Evolutionary conservation across 805 yeast species (phyloP).

Genomic region (Yarrowia osloensis): DNA sequence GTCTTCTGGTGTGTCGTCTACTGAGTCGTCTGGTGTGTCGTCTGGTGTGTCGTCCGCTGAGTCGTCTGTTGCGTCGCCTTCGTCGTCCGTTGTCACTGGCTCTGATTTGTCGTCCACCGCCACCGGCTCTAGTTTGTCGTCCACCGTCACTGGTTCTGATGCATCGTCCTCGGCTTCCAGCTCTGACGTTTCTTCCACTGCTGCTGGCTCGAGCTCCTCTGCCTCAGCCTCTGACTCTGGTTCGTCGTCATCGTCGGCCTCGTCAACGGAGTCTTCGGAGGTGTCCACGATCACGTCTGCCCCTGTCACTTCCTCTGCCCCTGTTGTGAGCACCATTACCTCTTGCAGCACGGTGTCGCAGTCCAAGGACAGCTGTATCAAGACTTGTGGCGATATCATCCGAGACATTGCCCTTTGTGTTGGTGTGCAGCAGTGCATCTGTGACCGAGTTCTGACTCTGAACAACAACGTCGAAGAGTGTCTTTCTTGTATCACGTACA

Average conservation of each 20-base stretch:
- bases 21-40: too few species aligned
- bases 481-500: background rate
- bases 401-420: constrained; percentile 11
- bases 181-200: too few species aligned
- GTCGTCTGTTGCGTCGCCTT: too few species aligned
- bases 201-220: too few species aligned
- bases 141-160: too few species aligned
- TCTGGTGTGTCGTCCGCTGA: background rate
- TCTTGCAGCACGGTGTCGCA: background rate
- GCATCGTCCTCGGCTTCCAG: too few species aligned
- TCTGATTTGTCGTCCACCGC: background rate
- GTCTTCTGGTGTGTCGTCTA: too few species aligned
- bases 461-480: constrained; percentile 4
- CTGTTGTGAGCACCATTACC: background rate
- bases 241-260: too few species aligned
- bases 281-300: background rate
- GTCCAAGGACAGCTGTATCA: background rate
- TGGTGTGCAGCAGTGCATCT: constrained; percentile 4
- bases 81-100: background rate
- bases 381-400: constrained; percentile 1
- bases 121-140: too few species aligned
- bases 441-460: background rate
- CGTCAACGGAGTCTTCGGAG: background rate
- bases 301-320: background rate
- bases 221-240: too few species aligned